phyloP scores from a whole-genome alignment of 768 basidiomycete species.

The Pleurotus citrinopileatus region DNA sequence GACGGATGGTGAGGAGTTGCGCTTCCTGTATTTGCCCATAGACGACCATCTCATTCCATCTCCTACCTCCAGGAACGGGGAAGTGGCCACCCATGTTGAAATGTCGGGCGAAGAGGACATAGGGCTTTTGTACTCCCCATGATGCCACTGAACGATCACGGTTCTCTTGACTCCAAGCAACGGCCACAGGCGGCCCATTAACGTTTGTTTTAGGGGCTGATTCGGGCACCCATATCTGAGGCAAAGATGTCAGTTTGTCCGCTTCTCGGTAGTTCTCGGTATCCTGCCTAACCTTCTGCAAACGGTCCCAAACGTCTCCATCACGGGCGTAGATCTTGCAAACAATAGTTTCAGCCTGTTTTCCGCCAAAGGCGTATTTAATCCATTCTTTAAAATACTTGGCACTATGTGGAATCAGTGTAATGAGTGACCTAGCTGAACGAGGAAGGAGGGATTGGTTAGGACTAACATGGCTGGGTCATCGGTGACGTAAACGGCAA shows the following conservation, averaged over 20 bases:
- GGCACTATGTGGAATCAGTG: neutral
- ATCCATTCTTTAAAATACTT: neutral
- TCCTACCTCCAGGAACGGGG: neutral
- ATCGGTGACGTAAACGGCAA: neutral
- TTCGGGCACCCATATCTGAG: neutral
- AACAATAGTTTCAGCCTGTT: neutral
- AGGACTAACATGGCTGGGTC: neutral
- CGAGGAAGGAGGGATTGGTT: neutral
- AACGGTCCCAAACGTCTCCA: neutral
- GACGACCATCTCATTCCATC: neutral
- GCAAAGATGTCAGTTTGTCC: neutral
- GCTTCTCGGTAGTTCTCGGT: neutral
- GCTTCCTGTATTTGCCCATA: neutral
- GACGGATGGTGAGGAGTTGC: neutral
- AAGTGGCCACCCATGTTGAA: neutral
- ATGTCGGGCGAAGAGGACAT: neutral
- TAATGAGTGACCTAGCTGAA: no score
- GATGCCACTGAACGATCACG: neutral
- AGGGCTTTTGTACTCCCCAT: neutral
- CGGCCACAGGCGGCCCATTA: neutral
- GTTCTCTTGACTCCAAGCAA: neutral
- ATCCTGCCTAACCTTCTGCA: neutral
- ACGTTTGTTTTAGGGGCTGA: neutral
- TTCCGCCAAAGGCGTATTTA: neutral
- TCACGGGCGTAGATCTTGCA: neutral